Percentiles rank a stretch among this genome's conserved stretches.
Evolutionary conservation across 1,284 basidiomycete genomes (phyloP).

Genomic region (Tilletia horrida): DNA sequence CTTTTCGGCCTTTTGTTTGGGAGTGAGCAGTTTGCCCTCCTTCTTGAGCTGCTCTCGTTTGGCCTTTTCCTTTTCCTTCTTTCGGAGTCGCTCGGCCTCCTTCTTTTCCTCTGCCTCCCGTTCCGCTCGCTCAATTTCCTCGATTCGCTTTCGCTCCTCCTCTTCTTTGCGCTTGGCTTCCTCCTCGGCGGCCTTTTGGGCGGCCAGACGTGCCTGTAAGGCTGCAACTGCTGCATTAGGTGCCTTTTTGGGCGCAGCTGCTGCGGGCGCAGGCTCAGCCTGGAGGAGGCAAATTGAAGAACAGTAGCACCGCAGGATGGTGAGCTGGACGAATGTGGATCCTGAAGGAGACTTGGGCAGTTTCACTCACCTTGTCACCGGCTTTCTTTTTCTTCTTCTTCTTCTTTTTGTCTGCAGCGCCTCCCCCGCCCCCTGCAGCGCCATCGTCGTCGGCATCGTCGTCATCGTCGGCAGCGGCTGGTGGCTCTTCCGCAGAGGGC

Average conservation of each 20-base stretch:
- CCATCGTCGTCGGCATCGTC: conserved; percentile 35
- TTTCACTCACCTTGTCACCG: conserved; percentile 18
- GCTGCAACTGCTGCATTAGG: conserved; percentile 49
- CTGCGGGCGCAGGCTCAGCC: conserved; percentile 27
- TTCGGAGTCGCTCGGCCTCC: conserved; percentile 47
- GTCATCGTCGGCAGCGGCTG: conserved; percentile 20
- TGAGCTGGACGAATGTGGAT: too few species aligned
- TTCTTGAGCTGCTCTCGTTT: conserved; percentile 53
- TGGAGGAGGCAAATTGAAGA: not conserved
- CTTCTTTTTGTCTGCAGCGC: conserved; percentile 46
- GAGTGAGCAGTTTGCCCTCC: conserved; percentile 54
- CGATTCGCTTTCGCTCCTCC: conserved; percentile 41
- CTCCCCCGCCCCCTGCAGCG: conserved; percentile 23
- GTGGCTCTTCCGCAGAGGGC: conserved; percentile 10
- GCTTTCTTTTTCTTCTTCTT: conserved; percentile 36
- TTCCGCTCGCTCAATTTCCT: conserved; percentile 52
- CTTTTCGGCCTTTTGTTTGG: conserved; percentile 89
- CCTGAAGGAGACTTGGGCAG: not conserved
- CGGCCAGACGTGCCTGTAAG: conserved; percentile 51
- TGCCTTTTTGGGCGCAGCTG: conserved; percentile 41
- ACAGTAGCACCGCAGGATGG: not conserved
- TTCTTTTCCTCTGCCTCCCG: conserved; percentile 51
- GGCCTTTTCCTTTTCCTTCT: conserved; percentile 52
- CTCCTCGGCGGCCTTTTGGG: conserved; percentile 52
- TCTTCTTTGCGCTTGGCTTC: conserved; percentile 42